Evolutionary conservation across 305 asterid genomes (phyloP).

Genomic region (Rubia balearica): DNA sequence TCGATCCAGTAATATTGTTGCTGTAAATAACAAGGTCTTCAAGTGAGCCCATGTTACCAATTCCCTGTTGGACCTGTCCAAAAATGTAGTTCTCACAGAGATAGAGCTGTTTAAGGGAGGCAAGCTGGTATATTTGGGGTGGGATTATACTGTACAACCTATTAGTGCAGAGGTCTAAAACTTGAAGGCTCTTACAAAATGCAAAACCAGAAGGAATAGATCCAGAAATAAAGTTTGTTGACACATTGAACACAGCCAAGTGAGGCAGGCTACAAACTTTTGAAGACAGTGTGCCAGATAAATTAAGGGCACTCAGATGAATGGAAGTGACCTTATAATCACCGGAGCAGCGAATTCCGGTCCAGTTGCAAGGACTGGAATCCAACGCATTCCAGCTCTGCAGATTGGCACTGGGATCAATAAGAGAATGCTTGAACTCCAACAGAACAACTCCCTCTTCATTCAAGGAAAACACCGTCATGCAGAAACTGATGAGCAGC

Average conservation of each 20-base stretch:
- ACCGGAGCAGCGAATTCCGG: slow-evolving; percentile 44
- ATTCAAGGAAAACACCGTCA: slow-evolving; percentile 43
- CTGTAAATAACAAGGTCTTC: slow-evolving; percentile 83
- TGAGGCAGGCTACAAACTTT: slow-evolving; percentile 48
- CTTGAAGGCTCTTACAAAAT: slow-evolving; percentile 37
- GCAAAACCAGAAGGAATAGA: slow-evolving; percentile 48
- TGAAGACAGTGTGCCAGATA: slow-evolving; percentile 65
- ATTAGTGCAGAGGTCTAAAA: slow-evolving; percentile 81
- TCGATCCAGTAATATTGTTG: slow-evolving; percentile 65
- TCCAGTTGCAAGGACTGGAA: slow-evolving; percentile 70
- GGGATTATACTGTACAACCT: slow-evolving; percentile 56
- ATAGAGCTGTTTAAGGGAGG: slow-evolving; percentile 55
- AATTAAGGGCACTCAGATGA: slow-evolving; percentile 42
- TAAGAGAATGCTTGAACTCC: slow-evolving; percentile 49
- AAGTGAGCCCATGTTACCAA: slow-evolving; percentile 45
- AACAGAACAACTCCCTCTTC: slow-evolving; percentile 59
- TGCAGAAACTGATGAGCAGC: slow-evolving; percentile 31
- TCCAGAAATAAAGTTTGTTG: slow-evolving; percentile 65
- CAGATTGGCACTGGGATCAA: slow-evolving; percentile 51
- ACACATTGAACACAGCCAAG: slow-evolving; percentile 46
- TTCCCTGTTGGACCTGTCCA: slow-evolving; percentile 55
- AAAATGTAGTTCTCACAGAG: slow-evolving; percentile 67
- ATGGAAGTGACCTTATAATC: slow-evolving; percentile 41
- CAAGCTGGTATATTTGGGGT: slow-evolving; percentile 34
- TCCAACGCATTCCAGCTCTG: slow-evolving; percentile 51